Evolutionary conservation across 2,329 filamentous ascomycete genomes (phyloP).

Genomic region (Emydomyces testavorans): DNA sequence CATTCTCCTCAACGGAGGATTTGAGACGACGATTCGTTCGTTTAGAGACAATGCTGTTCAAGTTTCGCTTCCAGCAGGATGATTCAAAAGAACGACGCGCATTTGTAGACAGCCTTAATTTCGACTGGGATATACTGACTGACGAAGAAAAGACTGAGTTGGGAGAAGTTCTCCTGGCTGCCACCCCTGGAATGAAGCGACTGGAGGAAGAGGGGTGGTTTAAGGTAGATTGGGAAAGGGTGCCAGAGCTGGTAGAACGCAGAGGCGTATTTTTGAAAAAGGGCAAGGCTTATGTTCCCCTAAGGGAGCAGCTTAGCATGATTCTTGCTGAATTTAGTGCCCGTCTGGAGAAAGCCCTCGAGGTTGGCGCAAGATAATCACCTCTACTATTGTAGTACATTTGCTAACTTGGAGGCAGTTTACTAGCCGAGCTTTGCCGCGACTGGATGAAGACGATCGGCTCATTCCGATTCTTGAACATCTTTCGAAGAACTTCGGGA

Average conservation of each 20-base stretch:
- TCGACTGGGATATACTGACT: conserved; percentile 73
- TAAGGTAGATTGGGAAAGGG: conserved; percentile 91
- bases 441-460: conserved; percentile 91
- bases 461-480: conserved; percentile 64
- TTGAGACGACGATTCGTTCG: conserved; percentile 73
- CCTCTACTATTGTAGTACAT: not conserved
- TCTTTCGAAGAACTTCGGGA: conserved; percentile 90
- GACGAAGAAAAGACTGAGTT: conserved; percentile 68
- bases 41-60: conserved; percentile 81
- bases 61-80: conserved; percentile 67
- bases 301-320: conserved; percentile 76
- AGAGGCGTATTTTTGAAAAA: conserved; percentile 63
- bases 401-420: conserved; percentile 41
- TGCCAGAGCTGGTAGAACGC: conserved; percentile 77
- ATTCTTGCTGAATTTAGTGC: conserved; percentile 76
- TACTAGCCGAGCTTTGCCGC: conserved; percentile 79
- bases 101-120: conserved; percentile 64
- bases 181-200: conserved; percentile 39
- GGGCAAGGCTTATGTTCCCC: conserved; percentile 85
- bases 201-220: conserved; percentile 79
- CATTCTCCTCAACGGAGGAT: conserved; percentile 85
- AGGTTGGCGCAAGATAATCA: conserved; percentile 44
- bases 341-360: conserved; percentile 67
- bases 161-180: conserved; percentile 49
- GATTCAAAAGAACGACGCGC: conserved; percentile 58